Evolutionary conservation across 129 eudicot species (phyloP).

Genomic region (Dittrichia graveolens): DNA sequence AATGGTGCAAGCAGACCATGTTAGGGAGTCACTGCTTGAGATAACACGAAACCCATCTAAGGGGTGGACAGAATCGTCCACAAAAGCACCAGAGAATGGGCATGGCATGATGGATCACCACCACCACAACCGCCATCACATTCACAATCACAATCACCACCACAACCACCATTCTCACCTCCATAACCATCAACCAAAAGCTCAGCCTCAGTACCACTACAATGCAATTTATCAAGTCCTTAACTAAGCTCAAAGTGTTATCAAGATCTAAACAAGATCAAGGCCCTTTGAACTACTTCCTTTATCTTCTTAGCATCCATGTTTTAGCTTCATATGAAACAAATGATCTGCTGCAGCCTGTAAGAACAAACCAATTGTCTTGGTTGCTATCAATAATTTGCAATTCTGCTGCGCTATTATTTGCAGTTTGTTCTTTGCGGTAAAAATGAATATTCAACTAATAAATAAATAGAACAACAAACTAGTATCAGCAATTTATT

Average conservation of each 20-base stretch:
- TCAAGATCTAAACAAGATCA: not conserved
- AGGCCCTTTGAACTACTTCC: constrained; percentile 11
- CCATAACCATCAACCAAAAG: constrained; percentile 40
- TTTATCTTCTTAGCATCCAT: constrained; percentile 20
- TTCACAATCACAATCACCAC: constrained; percentile 35
- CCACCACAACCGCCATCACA: constrained; percentile 34
- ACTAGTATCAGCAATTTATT: not conserved
- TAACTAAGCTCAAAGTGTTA: constrained; percentile 32
- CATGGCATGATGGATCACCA: constrained; percentile 36
- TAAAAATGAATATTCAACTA: not conserved
- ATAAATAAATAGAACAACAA: not conserved
- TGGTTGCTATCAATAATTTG: constrained; percentile 27
- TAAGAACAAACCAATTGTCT: constrained; percentile 24
- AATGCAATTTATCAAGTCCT: constrained; percentile 38
- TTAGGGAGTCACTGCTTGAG: constrained; percentile 84
- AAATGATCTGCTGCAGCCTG: constrained; percentile 20
- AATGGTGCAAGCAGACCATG: constrained; percentile 74
- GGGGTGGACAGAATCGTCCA: constrained; percentile 50
- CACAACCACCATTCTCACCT: constrained; percentile 43
- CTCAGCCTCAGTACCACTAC: constrained; percentile 39
- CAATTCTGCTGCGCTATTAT: constrained; percentile 13
- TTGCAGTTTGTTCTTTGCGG: constrained; percentile 1
- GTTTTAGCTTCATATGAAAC: constrained; percentile 23
- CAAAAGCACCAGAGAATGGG: constrained; percentile 45
- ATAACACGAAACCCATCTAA: constrained; percentile 58